Evolutionary conservation across 169 alveolate species (phyloP), one percentile per base, ranked within the genome.

Genomic region (Cryptosporidium bovis): DNA sequence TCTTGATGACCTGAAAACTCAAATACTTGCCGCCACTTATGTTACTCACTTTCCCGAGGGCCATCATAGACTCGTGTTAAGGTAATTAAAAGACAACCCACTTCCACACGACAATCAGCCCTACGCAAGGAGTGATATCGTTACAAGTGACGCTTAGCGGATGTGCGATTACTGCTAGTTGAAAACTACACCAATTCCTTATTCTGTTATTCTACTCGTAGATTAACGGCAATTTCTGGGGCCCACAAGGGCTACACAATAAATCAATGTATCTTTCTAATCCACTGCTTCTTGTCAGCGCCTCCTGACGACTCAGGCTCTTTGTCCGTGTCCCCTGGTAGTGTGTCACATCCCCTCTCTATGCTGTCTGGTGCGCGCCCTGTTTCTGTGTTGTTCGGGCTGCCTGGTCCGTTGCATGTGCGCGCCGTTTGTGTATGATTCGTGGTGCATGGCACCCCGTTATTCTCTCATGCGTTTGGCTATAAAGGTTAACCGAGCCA

Each of bases 91-190:
- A 40, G 48, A 8, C 48, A 8, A 0, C 48, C 48, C 48, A 8
- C 48, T 40, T 8, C 48, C 48, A 40, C 13, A 5, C 0, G 2
- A 0, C 0, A 13, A 13, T 56, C 91, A 97, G 96, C 97, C 96
- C 96, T 96, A 98, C 98, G 98, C 97, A 95, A 97, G 99, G 99
- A 99, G 99, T 97, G 95, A 94, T 95, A 95, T 96, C 99, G 99
- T 95, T 96, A 98, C 98, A 97, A 93, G 96, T 97, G 99, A 96
- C 99, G 99, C 98, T 95, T 95, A 95, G 98, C 99, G 99, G 99
- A 97, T 97, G 98, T 98, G 98, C 99, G 98, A 96, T 96, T 93
- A 94, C 96, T 97, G 99, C 99, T 97, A 96, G 98, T 97, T 97
- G 99, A 96, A 97, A 97, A 97, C 99, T 97, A 97, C 97, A 95